Conservation (phyloP, 2,329 filamentous ascomycete genomes). For the Sporothrix phasma region DNA sequence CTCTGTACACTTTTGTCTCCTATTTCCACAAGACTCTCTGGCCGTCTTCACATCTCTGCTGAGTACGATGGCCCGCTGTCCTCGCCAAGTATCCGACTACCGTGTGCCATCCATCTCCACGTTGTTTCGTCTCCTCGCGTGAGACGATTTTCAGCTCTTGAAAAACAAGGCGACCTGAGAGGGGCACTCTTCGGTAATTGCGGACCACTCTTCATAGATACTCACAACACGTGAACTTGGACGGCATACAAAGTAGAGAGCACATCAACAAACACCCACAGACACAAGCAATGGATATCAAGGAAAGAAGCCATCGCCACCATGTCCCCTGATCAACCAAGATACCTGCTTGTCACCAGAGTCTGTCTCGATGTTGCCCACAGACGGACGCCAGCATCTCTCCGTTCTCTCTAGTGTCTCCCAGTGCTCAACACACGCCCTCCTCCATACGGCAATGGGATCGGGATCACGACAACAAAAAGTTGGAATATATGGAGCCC, state of each 20-base stretch:
- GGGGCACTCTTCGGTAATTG: background rate
- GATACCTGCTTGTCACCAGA: background rate
- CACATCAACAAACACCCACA: too few relatives aligned
- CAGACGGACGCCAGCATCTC: background rate
- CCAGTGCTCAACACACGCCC: too few relatives aligned
- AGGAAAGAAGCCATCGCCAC: background rate
- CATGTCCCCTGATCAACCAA: background rate
- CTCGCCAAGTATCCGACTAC: too few relatives aligned
- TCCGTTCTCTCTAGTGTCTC: too few relatives aligned
- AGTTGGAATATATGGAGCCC: too few relatives aligned
- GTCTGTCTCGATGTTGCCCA: too few relatives aligned
- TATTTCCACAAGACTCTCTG: background rate
- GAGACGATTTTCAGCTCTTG: too few relatives aligned
- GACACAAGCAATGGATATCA: background rate
- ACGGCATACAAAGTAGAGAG: background rate
- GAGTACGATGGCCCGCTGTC: background rate
- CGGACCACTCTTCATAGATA: background rate
- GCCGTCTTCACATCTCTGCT: background rate
- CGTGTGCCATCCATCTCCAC: too few relatives aligned
- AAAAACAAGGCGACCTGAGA: too few relatives aligned
- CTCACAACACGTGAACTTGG: background rate
- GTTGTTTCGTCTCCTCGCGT: background rate
- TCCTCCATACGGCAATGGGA: background rate
- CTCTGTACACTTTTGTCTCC: background rate
- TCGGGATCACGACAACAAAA: background rate